Percentiles rank a stretch among this genome's conserved stretches.
Conservation (phyloP, 2,329 filamentous ascomycete species). For the Aspergillus intermedius region DNA sequence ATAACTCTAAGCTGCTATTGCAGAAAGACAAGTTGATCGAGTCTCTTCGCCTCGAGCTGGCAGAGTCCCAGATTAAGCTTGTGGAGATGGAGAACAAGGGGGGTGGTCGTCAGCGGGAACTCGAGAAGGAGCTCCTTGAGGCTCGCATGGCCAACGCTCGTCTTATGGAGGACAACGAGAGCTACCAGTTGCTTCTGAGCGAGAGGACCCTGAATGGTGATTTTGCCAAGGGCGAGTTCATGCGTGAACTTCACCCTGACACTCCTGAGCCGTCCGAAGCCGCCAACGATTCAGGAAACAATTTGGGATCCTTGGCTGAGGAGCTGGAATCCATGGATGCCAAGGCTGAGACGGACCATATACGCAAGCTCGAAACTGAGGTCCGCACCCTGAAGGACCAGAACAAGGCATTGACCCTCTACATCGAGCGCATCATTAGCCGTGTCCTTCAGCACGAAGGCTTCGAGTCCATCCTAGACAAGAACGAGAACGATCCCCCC, state of each 20-base stretch:
- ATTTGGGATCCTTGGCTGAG: slow-evolving; percentile 65
- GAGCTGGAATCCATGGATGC: slow-evolving; percentile 71
- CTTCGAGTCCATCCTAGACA: slow-evolving; percentile 87
- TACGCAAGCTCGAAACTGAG: slow-evolving; percentile 68
- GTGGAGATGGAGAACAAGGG: slow-evolving; percentile 91
- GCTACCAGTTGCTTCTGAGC: slow-evolving; percentile 88
- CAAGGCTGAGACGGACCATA: slow-evolving; percentile 53
- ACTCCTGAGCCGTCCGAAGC: slow-evolving; percentile 39
- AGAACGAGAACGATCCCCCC: slow-evolving; percentile 52
- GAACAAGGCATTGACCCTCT: slow-evolving; percentile 93
- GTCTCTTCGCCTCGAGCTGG: slow-evolving; percentile 80
- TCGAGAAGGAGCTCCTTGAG: slow-evolving; percentile 87
- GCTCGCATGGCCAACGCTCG: slow-evolving; percentile 92
- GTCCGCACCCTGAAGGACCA: slow-evolving; percentile 77
- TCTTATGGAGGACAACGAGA: slow-evolving; percentile 97
- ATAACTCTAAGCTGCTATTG: slow-evolving; percentile 79
- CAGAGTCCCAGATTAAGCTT: slow-evolving; percentile 90
- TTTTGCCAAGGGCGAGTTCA: slow-evolving; percentile 75
- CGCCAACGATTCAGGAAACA: slow-evolving; percentile 35
- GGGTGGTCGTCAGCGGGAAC: slow-evolving; percentile 76
- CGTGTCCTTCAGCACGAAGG: slow-evolving; percentile 88
- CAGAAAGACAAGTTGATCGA: slow-evolving; percentile 98
- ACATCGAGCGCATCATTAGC: slow-evolving; percentile 99
- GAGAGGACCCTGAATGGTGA: slow-evolving; percentile 95
- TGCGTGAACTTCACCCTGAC: slow-evolving; percentile 47